Base-by-base conservation (phyloP, 2,329 filamentous ascomycete genomes). In the Fusarium incarnatum region DNA sequence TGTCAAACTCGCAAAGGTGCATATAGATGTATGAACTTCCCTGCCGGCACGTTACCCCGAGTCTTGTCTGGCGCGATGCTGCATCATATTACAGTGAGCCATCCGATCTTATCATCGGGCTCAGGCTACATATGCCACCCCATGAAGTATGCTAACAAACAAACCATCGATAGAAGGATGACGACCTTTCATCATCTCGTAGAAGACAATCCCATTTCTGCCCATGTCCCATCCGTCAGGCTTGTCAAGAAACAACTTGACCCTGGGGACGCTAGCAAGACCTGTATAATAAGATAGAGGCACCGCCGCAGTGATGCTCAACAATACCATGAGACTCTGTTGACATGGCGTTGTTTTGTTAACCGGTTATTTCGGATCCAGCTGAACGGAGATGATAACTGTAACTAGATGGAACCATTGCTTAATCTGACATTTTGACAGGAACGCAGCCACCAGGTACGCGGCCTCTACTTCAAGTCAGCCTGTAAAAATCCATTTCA, bases 1-100 rank as follows among this genome's bases (percentile, higher is more conserved):
- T 75, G 73, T 75, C 69, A 75, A 75, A 64, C 63, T 65, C 68
- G 65, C 65, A 70, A 66, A 56, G 66, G 56, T 67, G 62, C 68
- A 73, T 70, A 47, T 40, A 52, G 50, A 71, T 58, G 60, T 60
- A 67, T 70, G 56, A 71, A 54, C 27, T 58, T 63, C 61, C 67
- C 40, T 64, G 53, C 16, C 45, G 58, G 50, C 40, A 37, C 40
- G 40, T 15, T 48, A 53, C 32, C 42, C 54, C 47, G 47, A 49
- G 30, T 57, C 63, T 60, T 61, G 57, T 68, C 65, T 72, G 66
- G 68, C 55, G 67, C 69, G 60, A 70, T 74, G 53, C 67, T 52
- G 49, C 66, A 67, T 64, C 48, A 64, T 72, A 44, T 59, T 60
- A 64, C 68, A 71, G 46, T 54, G 63, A 68, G 58, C 56, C 40